Evolutionary conservation across 305 asterid genomes (phyloP), one percentile per base, ranked within the genome.

Genomic region (Vinca major): DNA sequence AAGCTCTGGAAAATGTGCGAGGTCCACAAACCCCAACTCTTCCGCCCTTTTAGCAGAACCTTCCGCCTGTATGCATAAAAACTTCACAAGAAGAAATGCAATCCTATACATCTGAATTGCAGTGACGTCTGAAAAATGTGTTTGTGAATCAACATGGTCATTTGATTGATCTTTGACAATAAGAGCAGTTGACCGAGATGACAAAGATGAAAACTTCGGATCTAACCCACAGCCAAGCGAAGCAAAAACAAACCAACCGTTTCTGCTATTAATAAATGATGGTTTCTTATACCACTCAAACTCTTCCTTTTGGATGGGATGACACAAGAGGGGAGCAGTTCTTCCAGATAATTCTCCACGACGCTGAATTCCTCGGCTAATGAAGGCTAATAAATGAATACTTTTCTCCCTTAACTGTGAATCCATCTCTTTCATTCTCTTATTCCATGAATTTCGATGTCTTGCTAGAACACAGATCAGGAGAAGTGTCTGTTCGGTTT

Each of bases 211-310:
- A 77, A 77, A 80, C 57, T 81, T 82, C 53, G 79, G 83, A 77
- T 81, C 78, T 58, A 84, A 73, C 68, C 82, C 77, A 81, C 96
- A 86, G 70, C 95, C 92, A 71, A 81, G 86, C 73, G 95, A 84
- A 68, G 99, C 78, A 78, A 91, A 75, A 73, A 85, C 86, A 80
- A 93, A 93, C 99, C 99, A 93, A 47, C 97, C 99, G 47, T 84
- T 83, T 79, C 69, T 77, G 81, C 96, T 89, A 75, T 89, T 86
- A 69, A 91, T 74, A 79, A 80, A 85, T 9, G 99, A 78, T 17
- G 89, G 90, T 73, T 78, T 84, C 78, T 80, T 84, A 78, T 81
- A 80, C 86, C 83, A 84, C 72, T 91, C 97, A 65, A 85, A 78
- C 83, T 93, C 99, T 76, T 93, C 99, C 78, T 84, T 85, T 21